Base-by-base conservation (phyloP, 2,329 filamentous ascomycete species). In the Penicillium occitanis region DNA sequence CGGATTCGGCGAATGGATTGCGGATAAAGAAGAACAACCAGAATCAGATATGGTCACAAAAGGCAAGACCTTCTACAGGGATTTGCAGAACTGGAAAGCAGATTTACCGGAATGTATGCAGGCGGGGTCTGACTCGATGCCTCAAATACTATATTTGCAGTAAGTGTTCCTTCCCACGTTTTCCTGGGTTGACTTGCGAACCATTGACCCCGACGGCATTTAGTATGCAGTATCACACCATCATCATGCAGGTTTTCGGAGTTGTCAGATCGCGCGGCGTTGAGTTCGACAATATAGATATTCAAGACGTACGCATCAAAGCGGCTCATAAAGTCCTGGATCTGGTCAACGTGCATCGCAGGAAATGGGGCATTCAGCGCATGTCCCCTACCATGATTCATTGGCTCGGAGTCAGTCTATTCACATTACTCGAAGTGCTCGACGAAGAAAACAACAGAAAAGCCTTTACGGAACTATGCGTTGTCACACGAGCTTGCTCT, bases 341-440 rank as follows among this genome's bases (percentile, higher is more conserved):
- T 3, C 5, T 61, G 42, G 42, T 35, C 40, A 61, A 61, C 13
- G 4, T 61, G 28, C 58, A 61, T 35, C 58, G 58, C 42, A 30
- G n/a, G 14, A 61, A 61, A 61, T 61, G 58, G 58, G 57, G 57
- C 22, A 44, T 44, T 28, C 40, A 61, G 17, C 58, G 58, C 40
- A 61, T 61, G 58, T 61, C 58, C 3, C 58, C 40, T 46, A 61
- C 58, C 25, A 11, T 33, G 40, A 61, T 61, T 10, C 58, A 61
- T 22, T 61, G 40, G 40, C 58, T 61, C 37, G 42, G 58, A 7
- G 2, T 44, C 13, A 61, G 58, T 61, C 25, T 44, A 5, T 61
- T 61, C 37, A 46, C 40, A 5, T 46, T 61, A 30, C 58, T 61
- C 17, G 40, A 30, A 13, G 58, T 10, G n/a, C 58, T 61, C 25